Base-by-base conservation (phyloP, 441 rosid species). In the Gossypium gossypioides region DNA sequence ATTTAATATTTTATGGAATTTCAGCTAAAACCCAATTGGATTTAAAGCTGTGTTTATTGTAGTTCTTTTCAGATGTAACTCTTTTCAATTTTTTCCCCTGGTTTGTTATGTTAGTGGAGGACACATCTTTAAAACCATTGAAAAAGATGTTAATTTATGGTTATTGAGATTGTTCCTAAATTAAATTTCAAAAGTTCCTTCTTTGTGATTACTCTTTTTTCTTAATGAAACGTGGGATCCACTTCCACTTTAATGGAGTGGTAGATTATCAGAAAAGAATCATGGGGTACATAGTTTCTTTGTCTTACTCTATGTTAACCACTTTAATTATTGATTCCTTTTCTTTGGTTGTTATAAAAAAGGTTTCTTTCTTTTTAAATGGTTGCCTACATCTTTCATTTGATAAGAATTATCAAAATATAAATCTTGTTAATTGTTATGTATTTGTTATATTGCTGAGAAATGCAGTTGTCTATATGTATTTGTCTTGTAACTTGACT, bases 31-130 rank as follows among this genome's bases (percentile, higher is more conserved):
- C 48, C 70, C 68, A 61, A 65, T 79, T 32, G 65, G 51, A 72
- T 40, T 67, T 4, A 63, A 63, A 62, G 22, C 6, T 19, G 52
- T 15, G 16, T 13, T 55, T 19, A 18, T 4, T 37, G 1, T 59
- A 29, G 40, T 37, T 13, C 34, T 19, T 54, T 1, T 44, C 16
- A 42, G 10, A n/a, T 52, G 12, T 56, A 24, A 6, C 44, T 37
- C 12, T 4, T 29, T 51, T 27, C 44, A 2, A 18, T 4, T 50
- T 18, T 52, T 48, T 50, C 44, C 44, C 44, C 21, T 15, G 44
- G 48, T 68, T 32, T 42, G 69, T 19, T 46, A 29, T 69, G 58
- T 32, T 68, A 69, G 77, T 81, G 74, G 80, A 66, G 68, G 68
- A 21, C 73, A 76, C 48, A 76, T 74, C 74, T 61, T 57, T 55